Evolutionary conservation across 768 basidiomycete species (phyloP).

Genomic region (Kwoniella pini): DNA sequence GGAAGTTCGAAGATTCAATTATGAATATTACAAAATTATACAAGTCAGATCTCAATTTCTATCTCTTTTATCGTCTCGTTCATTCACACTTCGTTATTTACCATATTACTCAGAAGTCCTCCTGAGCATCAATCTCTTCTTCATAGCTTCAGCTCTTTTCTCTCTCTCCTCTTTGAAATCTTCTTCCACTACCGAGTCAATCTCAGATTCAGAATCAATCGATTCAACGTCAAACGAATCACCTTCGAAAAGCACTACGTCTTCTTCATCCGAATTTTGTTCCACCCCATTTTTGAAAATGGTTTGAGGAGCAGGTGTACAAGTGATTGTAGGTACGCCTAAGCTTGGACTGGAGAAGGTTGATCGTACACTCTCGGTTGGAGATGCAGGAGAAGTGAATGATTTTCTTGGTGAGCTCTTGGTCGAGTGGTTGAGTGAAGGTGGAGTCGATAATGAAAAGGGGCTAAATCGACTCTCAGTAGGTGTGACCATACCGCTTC

Average conservation of each 20-base stretch:
- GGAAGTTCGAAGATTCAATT: no score
- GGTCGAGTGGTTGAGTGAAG: background rate
- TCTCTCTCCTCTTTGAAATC: constrained; percentile 28
- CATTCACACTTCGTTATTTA: background rate
- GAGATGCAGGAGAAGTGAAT: constrained; percentile 25
- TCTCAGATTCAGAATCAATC: constrained; percentile 4
- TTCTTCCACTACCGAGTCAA: constrained; percentile 1
- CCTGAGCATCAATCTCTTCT: constrained; percentile 28
- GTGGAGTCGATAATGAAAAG: constrained; percentile 22
- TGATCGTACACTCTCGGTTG: constrained; percentile 31
- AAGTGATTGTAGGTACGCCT: constrained; percentile 44
- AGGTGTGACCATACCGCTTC: constrained; percentile 18
- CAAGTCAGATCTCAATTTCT: no score
- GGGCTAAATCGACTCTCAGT: constrained; percentile 18
- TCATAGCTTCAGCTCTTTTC: constrained; percentile 36
- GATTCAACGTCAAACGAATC: constrained; percentile 20
- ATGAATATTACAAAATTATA: no score
- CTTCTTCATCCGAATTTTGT: constrained; percentile 39
- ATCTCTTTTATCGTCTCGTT: constrained; percentile 3
- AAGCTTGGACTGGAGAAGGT: constrained; percentile 33
- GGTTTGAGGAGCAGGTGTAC: constrained; percentile 37
- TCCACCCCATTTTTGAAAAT: constrained; percentile 27
- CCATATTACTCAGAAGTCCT: constrained; percentile 12
- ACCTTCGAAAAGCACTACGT: constrained; percentile 33
- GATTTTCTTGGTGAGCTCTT: constrained; percentile 10